Conservation (phyloP, 768 basidiomycete species). For the Leccinum obscurum region DNA sequence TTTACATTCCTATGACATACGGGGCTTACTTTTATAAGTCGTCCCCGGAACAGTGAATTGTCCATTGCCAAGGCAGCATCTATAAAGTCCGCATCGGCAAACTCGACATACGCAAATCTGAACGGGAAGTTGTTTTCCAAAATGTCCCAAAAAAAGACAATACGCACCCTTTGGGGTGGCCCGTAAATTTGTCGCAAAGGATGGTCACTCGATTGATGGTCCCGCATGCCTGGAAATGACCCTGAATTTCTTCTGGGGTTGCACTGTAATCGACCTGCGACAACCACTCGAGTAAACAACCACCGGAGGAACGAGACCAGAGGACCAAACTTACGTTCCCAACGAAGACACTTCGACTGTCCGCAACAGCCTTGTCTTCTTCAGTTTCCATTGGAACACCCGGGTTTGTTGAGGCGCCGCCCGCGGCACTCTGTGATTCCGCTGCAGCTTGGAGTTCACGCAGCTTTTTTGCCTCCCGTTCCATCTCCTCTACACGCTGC, state of each 20-base stretch:
- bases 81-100: slow-evolving; percentile 89
- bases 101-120: slow-evolving; percentile 98
- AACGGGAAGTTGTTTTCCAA: slow-evolving; percentile 11
- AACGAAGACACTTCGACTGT: slow-evolving; percentile 88
- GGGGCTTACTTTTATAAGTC: slow-evolving; percentile 79
- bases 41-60: slow-evolving; percentile 92
- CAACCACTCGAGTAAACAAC: slow-evolving; percentile 13
- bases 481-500: slow-evolving; percentile 91
- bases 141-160: slow-evolving; percentile 11
- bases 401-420: slow-evolving; percentile 45
- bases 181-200: slow-evolving; percentile 99
- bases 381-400: slow-evolving; percentile 69
- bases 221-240: slow-evolving; percentile 95
- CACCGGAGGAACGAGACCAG: slow-evolving; percentile 5
- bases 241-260: slow-evolving; percentile 97
- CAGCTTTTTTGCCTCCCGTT: slow-evolving; percentile 84
- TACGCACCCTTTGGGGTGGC: slow-evolving; percentile 93
- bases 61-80: slow-evolving; percentile 91
- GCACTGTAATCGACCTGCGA: slow-evolving; percentile 93
- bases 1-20: neutral
- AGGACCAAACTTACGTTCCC: slow-evolving; percentile 77
- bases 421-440: slow-evolving; percentile 52
- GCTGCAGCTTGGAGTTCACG: slow-evolving; percentile 83
- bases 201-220: slow-evolving; percentile 99
- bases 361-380: slow-evolving; percentile 81